A percentile compares a stretch with the other conserved stretches of the same genome.
These are phyloP conservation scores for Thuidium tamariscinum DNA, from an alignment of 225 moss, liverwort and hornwort species.

Conservation along the genomic window DNA sequence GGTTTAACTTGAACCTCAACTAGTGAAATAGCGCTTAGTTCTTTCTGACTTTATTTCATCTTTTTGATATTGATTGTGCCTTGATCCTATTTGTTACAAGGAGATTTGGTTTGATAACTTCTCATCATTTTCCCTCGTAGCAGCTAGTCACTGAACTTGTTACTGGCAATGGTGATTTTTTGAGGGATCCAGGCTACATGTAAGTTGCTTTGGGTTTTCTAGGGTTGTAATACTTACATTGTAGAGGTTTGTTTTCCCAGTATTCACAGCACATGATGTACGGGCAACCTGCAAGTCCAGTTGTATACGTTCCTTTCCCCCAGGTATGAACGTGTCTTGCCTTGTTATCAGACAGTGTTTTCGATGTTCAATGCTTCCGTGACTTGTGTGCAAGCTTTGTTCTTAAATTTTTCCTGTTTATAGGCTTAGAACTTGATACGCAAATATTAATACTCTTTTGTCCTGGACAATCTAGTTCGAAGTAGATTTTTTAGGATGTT, in stretches of 20 bases:
- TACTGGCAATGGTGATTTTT: background rate
- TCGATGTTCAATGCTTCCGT: background rate
- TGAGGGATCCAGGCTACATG: background rate
- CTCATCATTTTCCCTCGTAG: background rate
- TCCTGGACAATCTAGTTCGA: background rate
- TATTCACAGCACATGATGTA: constrained; percentile 73
- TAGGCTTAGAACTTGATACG: background rate
- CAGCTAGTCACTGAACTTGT: background rate
- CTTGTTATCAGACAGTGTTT: background rate
- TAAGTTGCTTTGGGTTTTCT: background rate
- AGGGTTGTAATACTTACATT: background rate
- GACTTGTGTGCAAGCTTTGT: background rate
- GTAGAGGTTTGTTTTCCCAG: constrained; percentile 19
- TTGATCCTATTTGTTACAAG: background rate
- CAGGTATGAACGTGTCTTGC: constrained; percentile 20
- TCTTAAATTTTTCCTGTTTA: background rate
- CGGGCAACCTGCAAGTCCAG: constrained; percentile 39
- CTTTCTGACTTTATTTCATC: background rate
- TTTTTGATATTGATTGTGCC: background rate
- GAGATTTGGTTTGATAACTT: background rate
- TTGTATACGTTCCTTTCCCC: constrained; percentile 55
- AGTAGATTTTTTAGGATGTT: background rate
- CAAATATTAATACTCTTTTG: background rate
- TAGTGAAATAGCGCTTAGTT: background rate
- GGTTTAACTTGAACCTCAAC: background rate